phyloP scores from a whole-genome alignment of 2,329 filamentous ascomycete species.

The Hysterium pulicare region DNA sequence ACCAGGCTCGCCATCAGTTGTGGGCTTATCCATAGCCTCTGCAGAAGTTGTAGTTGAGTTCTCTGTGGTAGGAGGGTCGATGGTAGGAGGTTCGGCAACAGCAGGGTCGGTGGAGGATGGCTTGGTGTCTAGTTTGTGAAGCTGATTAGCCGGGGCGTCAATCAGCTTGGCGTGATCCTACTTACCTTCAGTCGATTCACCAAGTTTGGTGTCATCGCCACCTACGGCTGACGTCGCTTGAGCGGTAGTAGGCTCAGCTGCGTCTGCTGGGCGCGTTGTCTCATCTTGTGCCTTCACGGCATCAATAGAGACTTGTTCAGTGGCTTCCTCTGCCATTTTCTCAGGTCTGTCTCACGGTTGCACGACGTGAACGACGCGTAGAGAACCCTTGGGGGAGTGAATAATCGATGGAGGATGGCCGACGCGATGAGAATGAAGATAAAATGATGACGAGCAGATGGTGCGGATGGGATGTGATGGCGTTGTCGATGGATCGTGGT shows the following conservation, averaged over 20 bases:
- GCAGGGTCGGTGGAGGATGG: too few relatives aligned
- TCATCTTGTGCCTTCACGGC: slow-evolving; percentile 25
- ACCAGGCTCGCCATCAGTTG: slow-evolving; percentile 1
- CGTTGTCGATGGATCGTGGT: slow-evolving; percentile 25
- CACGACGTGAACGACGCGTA: slow-evolving; percentile 37
- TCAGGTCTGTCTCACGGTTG: slow-evolving; percentile 27
- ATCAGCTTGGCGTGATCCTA: slow-evolving; percentile 4
- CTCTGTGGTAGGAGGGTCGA: slow-evolving; percentile 3
- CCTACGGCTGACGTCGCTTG: slow-evolving; percentile 27
- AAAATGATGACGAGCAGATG: slow-evolving; percentile 27
- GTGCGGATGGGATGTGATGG: slow-evolving; percentile 36
- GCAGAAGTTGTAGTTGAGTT: not conserved
- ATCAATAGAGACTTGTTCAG: slow-evolving; percentile 23
- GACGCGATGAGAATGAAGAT: slow-evolving; percentile 23
- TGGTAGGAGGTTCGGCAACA: slow-evolving; percentile 1
- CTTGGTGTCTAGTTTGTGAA: slow-evolving; percentile 16
- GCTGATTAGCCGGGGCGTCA: slow-evolving; percentile 15
- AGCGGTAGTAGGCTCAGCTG: slow-evolving; percentile 23
- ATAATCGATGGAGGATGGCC: slow-evolving; percentile 21
- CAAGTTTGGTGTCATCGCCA: slow-evolving; percentile 26
- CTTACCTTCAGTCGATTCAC: slow-evolving; percentile 28
- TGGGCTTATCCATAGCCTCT: not conserved
- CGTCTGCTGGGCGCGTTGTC: slow-evolving; percentile 28
- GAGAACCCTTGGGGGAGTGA: slow-evolving; percentile 25
- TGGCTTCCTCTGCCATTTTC: slow-evolving; percentile 37